Evolutionary conservation across 305 asterid genomes (phyloP), one percentile per base, ranked within the genome.

Genomic region (Solanum hybrid): DNA sequence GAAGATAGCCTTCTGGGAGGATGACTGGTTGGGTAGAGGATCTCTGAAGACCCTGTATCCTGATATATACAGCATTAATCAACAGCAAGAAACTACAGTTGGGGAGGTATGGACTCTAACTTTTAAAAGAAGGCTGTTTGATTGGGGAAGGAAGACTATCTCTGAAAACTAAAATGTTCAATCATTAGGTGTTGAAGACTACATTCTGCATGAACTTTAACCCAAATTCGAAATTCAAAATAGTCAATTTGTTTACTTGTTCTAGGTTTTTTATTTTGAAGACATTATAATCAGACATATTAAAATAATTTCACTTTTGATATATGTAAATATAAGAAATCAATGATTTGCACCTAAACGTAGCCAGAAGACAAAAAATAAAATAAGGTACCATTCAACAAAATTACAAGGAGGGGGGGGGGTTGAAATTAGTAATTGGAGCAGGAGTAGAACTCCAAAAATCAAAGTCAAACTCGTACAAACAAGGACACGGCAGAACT

Each of bases 401-500:
- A 13, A 42, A 81, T 81, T 26, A 81, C 86, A 26, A 4, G 86
- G 77, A 11, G 34, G 34, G 34, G 34, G 35, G 22, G 34, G 35
- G 22, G 27, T 12, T 40, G 86, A 14, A 81, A 40, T 40, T 81
- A 14, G 71, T 81, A 81, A 16, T 46, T 9, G 14, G 29, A 29
- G 29, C 29, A 29, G 29, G 29, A 29, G 16, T 81, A 40, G 69
- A 81, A 7, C 86, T 56, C 88, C 14, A 22, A 85, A 40, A 86
- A 86, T 36, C 6, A 31, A 22, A 36, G 26, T 7, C 37, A 60
- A 56, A 51, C 79, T 60, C 56, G n/a, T 37, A 80, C 38, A 3
- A 89, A 24, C 77, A 66, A 51, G 12, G 26, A 88, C n/a, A 24
- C 10, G 34, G 40, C 75, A 90, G 87, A 91, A 90, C 98, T 94